Evolutionary conservation across 805 yeast genomes (phyloP).

Genomic region (Barnettozyma pratensis): DNA sequence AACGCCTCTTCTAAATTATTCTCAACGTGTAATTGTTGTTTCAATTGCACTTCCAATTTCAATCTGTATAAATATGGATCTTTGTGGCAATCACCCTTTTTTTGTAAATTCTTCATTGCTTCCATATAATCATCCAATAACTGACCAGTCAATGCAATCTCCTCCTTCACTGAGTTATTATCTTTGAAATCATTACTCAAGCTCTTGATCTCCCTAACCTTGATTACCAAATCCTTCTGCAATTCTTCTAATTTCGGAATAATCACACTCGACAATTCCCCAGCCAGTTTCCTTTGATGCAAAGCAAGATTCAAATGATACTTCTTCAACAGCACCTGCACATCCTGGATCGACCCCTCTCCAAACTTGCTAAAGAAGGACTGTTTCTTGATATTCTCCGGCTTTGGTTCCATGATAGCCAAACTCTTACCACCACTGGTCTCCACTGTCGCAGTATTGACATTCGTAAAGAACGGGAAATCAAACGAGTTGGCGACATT

Average conservation of each 20-base stretch:
- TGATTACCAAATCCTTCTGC: constrained; percentile 67
- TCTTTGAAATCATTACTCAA: constrained; percentile 73
- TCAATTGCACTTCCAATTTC: constrained; percentile 68
- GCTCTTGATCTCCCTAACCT: constrained; percentile 81
- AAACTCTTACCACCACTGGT: constrained; percentile 9
- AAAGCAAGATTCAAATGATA: constrained; percentile 60
- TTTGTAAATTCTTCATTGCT: constrained; percentile 52
- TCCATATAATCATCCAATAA: constrained; percentile 49
- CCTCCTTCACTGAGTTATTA: constrained; percentile 52
- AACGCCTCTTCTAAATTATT: constrained; percentile 84
- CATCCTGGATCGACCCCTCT: constrained; percentile 73
- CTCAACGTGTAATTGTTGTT: constrained; percentile 75
- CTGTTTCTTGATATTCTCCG: constrained; percentile 25
- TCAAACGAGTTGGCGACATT: constrained; percentile 73
- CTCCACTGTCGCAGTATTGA: constrained; percentile 3
- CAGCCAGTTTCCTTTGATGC: constrained; percentile 48
- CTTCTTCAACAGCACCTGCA: constrained; percentile 67
- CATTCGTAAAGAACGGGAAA: constrained; percentile 34
- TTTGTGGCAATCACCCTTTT: constrained; percentile 34
- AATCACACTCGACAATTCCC: constrained; percentile 51
- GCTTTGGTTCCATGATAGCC: constrained; percentile 32
- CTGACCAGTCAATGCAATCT: constrained; percentile 60
- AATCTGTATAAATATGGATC: constrained; percentile 81
- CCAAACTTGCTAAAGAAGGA: constrained; percentile 67
- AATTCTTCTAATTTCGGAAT: constrained; percentile 67